phyloP scores from a whole-genome alignment of 2,329 filamentous ascomycete species.

The Fusarium sublunatum region DNA sequence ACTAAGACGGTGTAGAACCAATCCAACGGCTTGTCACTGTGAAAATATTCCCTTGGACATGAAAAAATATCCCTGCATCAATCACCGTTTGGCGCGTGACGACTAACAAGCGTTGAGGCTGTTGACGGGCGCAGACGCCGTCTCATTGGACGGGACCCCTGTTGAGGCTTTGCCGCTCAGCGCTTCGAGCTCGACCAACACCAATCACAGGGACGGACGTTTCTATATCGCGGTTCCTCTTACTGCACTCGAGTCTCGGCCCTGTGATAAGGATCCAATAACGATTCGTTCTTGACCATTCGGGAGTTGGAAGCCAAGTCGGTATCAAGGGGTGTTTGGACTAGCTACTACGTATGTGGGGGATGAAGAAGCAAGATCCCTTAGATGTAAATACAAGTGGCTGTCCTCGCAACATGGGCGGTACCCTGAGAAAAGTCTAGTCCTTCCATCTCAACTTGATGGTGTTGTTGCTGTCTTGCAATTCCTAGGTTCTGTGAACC shows the following conservation, averaged over 20 bases:
- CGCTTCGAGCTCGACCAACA: constrained; percentile 44
- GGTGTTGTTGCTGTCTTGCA: constrained; percentile 21
- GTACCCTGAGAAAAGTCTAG: constrained; percentile 2
- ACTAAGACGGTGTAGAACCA: constrained; percentile 30
- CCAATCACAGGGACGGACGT: constrained; percentile 45
- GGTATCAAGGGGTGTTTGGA: constrained; percentile 25
- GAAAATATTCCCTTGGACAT: constrained; percentile 18
- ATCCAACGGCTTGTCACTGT: constrained; percentile 37
- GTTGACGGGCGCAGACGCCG: constrained; percentile 3
- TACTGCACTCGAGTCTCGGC: constrained; percentile 36
- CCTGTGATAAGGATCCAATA: constrained; percentile 36
- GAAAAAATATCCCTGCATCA: constrained; percentile 40
- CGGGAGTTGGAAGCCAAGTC: constrained; percentile 32
- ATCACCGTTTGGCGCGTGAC: constrained; percentile 44
- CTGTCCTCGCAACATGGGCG: constrained; percentile 29
- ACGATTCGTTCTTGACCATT: constrained; percentile 23
- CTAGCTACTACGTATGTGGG: constrained; percentile 28
- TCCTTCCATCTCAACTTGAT: constrained; percentile 10
- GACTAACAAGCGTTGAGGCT: constrained; percentile 27
- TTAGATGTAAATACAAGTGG: constrained; percentile 42
- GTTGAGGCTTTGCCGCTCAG: constrained; percentile 37
- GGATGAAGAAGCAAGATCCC: constrained; percentile 21
- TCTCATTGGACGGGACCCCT: constrained; percentile 46
- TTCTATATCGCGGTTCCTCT: constrained; percentile 25
- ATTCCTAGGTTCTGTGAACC: constrained; percentile 39